These are phyloP conservation scores for Lasiosphaeris hirsuta DNA, from an alignment of 495 filamentous ascomycete genomes.

Conservation along the genomic window DNA sequence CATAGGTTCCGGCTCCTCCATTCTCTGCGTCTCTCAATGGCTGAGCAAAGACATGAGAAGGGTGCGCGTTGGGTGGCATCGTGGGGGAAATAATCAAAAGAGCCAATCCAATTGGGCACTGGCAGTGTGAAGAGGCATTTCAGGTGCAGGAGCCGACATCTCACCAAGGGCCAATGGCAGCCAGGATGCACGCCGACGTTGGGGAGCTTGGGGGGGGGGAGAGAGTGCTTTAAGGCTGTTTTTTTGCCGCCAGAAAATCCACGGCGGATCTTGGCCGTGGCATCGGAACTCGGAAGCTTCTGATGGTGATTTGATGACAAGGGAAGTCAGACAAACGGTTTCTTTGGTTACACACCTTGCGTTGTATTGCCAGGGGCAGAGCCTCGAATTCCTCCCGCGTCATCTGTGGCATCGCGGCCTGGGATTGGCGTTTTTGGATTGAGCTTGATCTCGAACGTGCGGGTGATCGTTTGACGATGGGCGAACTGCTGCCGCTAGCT, in stretches of 20 bases:
- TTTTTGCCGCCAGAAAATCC: constrained; percentile 14
- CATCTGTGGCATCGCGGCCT: constrained; percentile 30
- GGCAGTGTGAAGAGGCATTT: constrained; percentile 24
- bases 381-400: constrained; percentile 43
- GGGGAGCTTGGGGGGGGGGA: background rate
- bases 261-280: background rate
- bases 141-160: constrained; percentile 25
- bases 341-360: constrained; percentile 47
- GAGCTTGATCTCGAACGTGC: constrained; percentile 24
- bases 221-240: background rate
- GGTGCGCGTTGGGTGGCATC: constrained; percentile 7
- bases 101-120: constrained; percentile 21
- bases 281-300: background rate
- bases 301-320: background rate
- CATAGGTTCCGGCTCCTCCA: background rate
- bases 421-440: constrained; percentile 24
- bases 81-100: constrained; percentile 12
- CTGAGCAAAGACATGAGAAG: constrained; percentile 3
- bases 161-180: constrained; percentile 23
- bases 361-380: constrained; percentile 54
- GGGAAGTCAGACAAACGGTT: no score
- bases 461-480: constrained; percentile 18
- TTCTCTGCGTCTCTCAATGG: constrained; percentile 10
- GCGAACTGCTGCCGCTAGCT: constrained; percentile 15
- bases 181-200: background rate